These are phyloP conservation scores for Peronosclerospora sorghi DNA, from an alignment of 352 stramenopile genomes.

Conservation along the genomic window DNA sequence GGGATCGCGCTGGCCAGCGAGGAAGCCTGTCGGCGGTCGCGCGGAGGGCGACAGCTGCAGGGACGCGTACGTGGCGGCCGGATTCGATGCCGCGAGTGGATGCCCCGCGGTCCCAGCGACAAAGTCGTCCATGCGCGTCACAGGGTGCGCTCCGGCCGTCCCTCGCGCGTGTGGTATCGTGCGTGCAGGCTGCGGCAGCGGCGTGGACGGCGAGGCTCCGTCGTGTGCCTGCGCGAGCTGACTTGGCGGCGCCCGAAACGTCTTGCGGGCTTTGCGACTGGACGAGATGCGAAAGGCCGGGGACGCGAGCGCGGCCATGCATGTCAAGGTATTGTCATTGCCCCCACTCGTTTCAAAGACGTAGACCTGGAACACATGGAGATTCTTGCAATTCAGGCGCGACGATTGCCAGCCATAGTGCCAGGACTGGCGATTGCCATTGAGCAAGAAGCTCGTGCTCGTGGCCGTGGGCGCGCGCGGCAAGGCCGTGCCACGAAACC, in stretches of 20 bases:
- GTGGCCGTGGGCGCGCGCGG: slow-evolving; percentile 5
- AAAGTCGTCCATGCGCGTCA: slow-evolving; percentile 39
- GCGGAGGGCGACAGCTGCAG: slow-evolving; percentile 6
- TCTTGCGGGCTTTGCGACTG: slow-evolving; percentile 73
- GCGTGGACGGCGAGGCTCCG: no score
- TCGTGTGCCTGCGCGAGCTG: no score
- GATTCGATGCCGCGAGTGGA: slow-evolving; percentile 7
- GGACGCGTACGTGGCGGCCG: slow-evolving; percentile 13
- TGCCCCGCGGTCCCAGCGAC: slow-evolving; percentile 12
- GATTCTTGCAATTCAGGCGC: slow-evolving; percentile 74
- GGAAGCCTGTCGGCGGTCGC: slow-evolving; percentile 16
- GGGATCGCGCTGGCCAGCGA: slow-evolving; percentile 24
- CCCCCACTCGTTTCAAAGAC: slow-evolving; percentile 32
- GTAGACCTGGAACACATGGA: slow-evolving; percentile 75
- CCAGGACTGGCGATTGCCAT: slow-evolving; percentile 79
- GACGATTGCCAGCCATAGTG: slow-evolving; percentile 82
- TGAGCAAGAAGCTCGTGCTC: slow-evolving; percentile 54
- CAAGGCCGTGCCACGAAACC: slow-evolving; percentile 49
- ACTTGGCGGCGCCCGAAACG: slow-evolving; percentile 41
- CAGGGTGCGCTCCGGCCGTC: slow-evolving; percentile 13
- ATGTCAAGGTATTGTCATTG: slow-evolving; percentile 28
- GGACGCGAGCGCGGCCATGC: slow-evolving; percentile 43
- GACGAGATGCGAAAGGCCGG: slow-evolving; percentile 71
- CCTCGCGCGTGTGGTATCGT: no score
- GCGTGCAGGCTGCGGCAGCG: no score